Evolutionary conservation across 495 filamentous ascomycete species (phyloP).

Genomic region (Penicillium nucicola): DNA sequence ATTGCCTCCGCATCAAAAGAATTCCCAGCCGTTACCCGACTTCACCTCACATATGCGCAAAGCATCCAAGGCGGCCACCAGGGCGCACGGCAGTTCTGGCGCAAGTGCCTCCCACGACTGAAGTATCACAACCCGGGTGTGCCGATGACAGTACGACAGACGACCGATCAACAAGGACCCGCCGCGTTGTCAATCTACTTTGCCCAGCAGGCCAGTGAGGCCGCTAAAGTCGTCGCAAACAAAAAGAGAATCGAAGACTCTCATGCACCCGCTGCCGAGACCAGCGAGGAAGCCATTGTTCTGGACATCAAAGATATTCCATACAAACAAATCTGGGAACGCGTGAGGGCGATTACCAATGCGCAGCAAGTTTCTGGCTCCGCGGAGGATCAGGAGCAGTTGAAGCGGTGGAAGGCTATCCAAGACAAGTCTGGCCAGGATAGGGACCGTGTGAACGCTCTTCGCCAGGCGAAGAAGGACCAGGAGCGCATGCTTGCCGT

Average conservation of each 20-base stretch:
- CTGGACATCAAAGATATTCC: slow-evolving; percentile 35
- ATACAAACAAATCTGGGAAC: slow-evolving; percentile 59
- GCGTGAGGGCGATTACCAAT: slow-evolving; percentile 66
- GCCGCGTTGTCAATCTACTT: slow-evolving; percentile 79
- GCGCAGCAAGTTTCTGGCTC: slow-evolving; percentile 59
- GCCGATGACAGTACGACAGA: slow-evolving; percentile 76
- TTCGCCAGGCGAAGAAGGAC: slow-evolving; percentile 56
- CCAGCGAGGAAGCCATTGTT: slow-evolving; percentile 32
- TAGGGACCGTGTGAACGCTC: slow-evolving; percentile 50
- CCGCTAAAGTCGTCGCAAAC: slow-evolving; percentile 24
- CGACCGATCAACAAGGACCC: slow-evolving; percentile 46
- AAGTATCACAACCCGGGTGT: slow-evolving; percentile 92
- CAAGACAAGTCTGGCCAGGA: slow-evolving; percentile 50
- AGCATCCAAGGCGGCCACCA: slow-evolving; percentile 60
- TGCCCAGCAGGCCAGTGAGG: slow-evolving; percentile 34
- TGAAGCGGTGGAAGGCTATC: slow-evolving; percentile 59
- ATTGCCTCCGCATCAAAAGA: slow-evolving; percentile 44
- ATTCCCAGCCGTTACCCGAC: slow-evolving; percentile 61
- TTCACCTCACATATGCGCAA: slow-evolving; percentile 77
- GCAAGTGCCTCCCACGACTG: slow-evolving; percentile 71
- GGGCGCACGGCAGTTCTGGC: slow-evolving; percentile 91
- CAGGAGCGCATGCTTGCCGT: slow-evolving; percentile 64
- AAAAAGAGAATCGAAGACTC: slow-evolving; percentile 26
- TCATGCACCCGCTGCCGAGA: slow-evolving; percentile 32
- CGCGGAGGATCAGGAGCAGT: slow-evolving; percentile 56